Base-by-base conservation (phyloP, 202 grass and related monocot genomes). In the Panicum virgatum region DNA sequence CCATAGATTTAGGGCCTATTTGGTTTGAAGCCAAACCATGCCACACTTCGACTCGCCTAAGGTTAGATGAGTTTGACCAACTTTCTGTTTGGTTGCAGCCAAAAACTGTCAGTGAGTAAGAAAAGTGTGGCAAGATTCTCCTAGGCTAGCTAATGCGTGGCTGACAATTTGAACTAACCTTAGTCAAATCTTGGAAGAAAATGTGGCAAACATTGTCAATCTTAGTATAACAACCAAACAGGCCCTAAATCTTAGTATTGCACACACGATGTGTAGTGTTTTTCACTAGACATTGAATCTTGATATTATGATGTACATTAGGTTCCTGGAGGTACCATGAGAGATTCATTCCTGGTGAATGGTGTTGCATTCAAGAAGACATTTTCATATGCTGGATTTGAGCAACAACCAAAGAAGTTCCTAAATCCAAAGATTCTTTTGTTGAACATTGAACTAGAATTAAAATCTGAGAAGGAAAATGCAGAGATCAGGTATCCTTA, bases 401-500 rank as follows among this genome's bases (percentile, higher is more conserved):
- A 97, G 66, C 94, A 97, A 63, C 94, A 97, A 79, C 94, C 94
- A 71, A 97, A 97, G 80, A 97, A 94, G 72, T 97, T 97, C 78
- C 23, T 97, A 58, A 97, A 86, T 70, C 96, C 92, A 1, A 95
- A 98, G 80, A 95, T 97, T 80, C 89, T 97, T 80, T 77, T 92
- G 75, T 85, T 97, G 70, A 97, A 94, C 82, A 97, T 94, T 86
- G 96, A 98, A 81, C 80, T 98, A 74, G 96, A 98, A 72, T 38
- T 98, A 11, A 98, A 98, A 71, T 98, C 92, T 73, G 96, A 98
- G 91, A 98, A 98, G 86, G 96, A 98, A 95, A 98, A 98, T 78
- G 96, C 92, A 22, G 96, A 98, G 83, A 98, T 98, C 68, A 91
- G 96, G 96, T 98, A 83, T 6, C 19, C 39, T 44, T 40, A 1